A percentile compares a stretch with the other conserved stretches of the same genome.
Evolutionary conservation across 2,329 filamentous ascomycete genomes (phyloP).

Genomic region (Graphiopsis chlorocephala): DNA sequence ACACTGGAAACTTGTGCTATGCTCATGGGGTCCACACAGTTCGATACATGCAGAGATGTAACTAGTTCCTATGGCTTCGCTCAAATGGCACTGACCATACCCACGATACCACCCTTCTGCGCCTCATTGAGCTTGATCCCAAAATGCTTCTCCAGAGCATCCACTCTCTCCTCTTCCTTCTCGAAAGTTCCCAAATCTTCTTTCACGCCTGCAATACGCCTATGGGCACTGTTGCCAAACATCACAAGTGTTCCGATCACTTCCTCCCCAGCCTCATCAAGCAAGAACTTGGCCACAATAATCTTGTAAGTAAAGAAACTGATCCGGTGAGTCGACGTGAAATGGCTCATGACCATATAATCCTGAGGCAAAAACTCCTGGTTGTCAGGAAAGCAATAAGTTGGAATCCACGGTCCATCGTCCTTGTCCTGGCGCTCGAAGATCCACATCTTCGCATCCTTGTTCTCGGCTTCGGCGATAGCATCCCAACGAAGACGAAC

Average conservation of each 20-base stretch:
- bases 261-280: constrained; percentile 37
- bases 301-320: constrained; percentile 56
- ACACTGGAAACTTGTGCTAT: not conserved
- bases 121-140: constrained; percentile 40
- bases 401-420: constrained; percentile 54
- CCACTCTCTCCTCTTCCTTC: constrained; percentile 42
- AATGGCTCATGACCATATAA: constrained; percentile 60
- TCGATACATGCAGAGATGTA: not conserved
- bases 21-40: not conserved
- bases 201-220: constrained; percentile 44
- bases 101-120: constrained; percentile 39
- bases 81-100: constrained; percentile 20
- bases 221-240: constrained; percentile 44
- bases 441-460: constrained; percentile 42
- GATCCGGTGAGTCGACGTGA: constrained; percentile 47
- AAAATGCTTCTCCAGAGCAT: constrained; percentile 44
- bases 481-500: constrained; percentile 23
- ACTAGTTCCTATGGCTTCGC: not conserved
- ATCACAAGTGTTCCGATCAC: constrained; percentile 39
- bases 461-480: constrained; percentile 22
- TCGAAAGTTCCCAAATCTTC: constrained; percentile 40
- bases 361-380: constrained; percentile 61
- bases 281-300: constrained; percentile 54
- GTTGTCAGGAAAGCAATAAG: constrained; percentile 62
- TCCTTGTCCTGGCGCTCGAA: constrained; percentile 35